phyloP scores from a whole-genome alignment of 2,329 filamentous ascomycete genomes.

The Diaporthe humulicola region DNA sequence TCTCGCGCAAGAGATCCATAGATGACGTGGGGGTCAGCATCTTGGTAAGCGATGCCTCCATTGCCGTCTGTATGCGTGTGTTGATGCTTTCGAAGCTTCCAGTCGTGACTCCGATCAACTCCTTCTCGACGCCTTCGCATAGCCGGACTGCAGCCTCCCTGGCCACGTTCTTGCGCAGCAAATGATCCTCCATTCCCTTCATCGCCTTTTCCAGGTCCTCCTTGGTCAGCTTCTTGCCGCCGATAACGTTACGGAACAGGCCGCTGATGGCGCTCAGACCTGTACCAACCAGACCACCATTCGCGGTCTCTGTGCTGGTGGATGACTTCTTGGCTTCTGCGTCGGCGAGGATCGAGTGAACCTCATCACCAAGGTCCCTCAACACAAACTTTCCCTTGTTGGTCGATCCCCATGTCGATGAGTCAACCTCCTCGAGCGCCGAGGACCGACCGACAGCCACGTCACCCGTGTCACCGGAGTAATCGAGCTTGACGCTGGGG shows the following conservation, averaged over 20 bases:
- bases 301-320: constrained; percentile 58
- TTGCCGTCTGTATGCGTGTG: constrained; percentile 84
- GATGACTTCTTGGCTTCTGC: constrained; percentile 76
- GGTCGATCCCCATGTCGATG: constrained; percentile 85
- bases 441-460: constrained; percentile 65
- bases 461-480: constrained; percentile 78
- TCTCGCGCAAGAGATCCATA: constrained; percentile 93
- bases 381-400: constrained; percentile 95
- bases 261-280: constrained; percentile 87
- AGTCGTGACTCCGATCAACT: constrained; percentile 91
- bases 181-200: constrained; percentile 95
- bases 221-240: constrained; percentile 91
- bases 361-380: constrained; percentile 93
- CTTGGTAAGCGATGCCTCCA: constrained; percentile 92
- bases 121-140: constrained; percentile 91
- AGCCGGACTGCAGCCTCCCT: constrained; percentile 92
- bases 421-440: constrained; percentile 80
- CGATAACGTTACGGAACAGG: constrained; percentile 94
- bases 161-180: constrained; percentile 95
- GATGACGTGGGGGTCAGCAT: constrained; percentile 97
- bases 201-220: constrained; percentile 92
- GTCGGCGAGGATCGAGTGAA: constrained; percentile 87
- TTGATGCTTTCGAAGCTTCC: constrained; percentile 92
- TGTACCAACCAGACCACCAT: constrained; percentile 78
- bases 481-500: constrained; percentile 85